A percentile compares a stretch with the other conserved stretches of the same genome.
Evolutionary conservation across 805 yeast species (phyloP).

Genomic region (Groenewaldozyma salmanticensis): DNA sequence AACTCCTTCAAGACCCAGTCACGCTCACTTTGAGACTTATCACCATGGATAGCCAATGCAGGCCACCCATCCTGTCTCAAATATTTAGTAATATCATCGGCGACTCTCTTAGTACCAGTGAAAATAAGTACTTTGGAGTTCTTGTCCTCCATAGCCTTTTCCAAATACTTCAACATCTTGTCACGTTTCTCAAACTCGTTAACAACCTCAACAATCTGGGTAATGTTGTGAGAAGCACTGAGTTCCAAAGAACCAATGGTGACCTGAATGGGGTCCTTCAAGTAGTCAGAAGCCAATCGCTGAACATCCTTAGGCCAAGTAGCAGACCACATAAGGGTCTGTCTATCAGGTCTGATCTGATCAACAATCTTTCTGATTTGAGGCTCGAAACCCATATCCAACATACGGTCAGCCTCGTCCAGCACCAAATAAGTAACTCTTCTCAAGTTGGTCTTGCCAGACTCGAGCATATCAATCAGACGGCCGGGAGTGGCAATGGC

Average conservation of each 20-base stretch:
- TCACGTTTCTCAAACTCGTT: conserved; percentile 93
- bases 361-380: conserved; percentile 97
- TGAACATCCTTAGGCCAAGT: conserved; percentile 99
- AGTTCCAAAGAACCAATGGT: conserved; percentile 92
- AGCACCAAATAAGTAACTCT: conserved; percentile 95
- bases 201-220: conserved; percentile 85
- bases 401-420: conserved; percentile 99
- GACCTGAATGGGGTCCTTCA: conserved; percentile 90
- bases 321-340: conserved; percentile 99
- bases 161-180: conserved; percentile 73
- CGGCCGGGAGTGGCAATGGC: conserved; percentile 98
- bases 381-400: conserved; percentile 99
- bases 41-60: conserved; percentile 98
- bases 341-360: conserved; percentile 99
- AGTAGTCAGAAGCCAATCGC: conserved; percentile 82
- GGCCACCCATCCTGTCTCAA: conserved; percentile 98
- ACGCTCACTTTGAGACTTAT: conserved; percentile 94
- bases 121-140: conserved; percentile 77
- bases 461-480: conserved; percentile 93
- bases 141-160: conserved; percentile 56
- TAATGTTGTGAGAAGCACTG: conserved; percentile 93
- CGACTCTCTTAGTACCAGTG: conserved; percentile 95
- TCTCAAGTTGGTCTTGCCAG: conserved; percentile 86
- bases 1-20: conserved; percentile 97
- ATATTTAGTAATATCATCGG: conserved; percentile 88